Evolutionary conservation across 164 flowering plant species (phyloP).

Genomic region (Vitis amurensis): DNA sequence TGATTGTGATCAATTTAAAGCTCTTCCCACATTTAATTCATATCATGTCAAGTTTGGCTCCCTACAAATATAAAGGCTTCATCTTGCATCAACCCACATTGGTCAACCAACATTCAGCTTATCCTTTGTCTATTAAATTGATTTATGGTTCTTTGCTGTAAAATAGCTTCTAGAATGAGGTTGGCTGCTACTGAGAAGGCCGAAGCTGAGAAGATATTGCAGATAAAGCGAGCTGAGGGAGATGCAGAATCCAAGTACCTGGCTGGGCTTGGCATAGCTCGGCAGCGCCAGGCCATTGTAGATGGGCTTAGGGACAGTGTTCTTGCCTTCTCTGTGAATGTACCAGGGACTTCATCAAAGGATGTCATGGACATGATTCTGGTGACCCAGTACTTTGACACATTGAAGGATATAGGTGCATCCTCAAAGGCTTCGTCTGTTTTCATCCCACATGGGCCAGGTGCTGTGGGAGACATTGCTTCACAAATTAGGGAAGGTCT

Average conservation of each 20-base stretch:
- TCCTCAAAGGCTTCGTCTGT: conserved; percentile 76
- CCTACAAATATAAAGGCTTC: too few relatives aligned
- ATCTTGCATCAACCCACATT: too few relatives aligned
- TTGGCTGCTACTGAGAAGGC: conserved; percentile 81
- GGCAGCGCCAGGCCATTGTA: conserved; percentile 89
- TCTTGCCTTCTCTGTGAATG: conserved; percentile 70
- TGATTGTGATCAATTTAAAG: too few relatives aligned
- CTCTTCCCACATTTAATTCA: too few relatives aligned
- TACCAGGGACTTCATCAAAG: conserved; percentile 77
- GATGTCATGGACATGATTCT: conserved; percentile 90
- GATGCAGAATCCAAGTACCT: conserved; percentile 81
- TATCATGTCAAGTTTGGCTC: too few relatives aligned
- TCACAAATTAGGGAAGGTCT: conserved; percentile 72
- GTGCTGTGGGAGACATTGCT: conserved; percentile 74
- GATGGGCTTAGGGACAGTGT: conserved; percentile 90
- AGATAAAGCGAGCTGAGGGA: conserved; percentile 83
- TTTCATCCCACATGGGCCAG: conserved; percentile 90
- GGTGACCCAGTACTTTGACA: conserved; percentile 83
- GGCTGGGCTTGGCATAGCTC: conserved; percentile 74
- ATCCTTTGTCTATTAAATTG: background rate
- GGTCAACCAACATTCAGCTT: too few relatives aligned
- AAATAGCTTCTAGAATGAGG: conserved; percentile 72
- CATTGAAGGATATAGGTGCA: conserved; percentile 86
- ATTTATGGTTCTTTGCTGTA: background rate
- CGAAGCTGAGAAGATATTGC: conserved; percentile 81